phyloP scores from a whole-genome alignment of 257 asterid genomes.

The Jasminum sambac region DNA sequence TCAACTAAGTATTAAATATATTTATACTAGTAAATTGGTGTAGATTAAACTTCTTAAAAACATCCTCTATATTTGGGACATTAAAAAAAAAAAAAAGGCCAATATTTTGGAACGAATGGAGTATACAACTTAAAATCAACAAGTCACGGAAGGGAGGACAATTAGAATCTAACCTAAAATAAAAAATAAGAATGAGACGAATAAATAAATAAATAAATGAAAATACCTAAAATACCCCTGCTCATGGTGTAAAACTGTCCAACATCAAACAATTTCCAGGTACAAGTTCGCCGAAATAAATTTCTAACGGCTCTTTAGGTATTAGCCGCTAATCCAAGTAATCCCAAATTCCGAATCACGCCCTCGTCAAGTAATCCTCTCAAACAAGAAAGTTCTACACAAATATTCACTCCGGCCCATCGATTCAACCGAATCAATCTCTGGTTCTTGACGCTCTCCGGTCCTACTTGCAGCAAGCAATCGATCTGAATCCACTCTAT shows the following conservation, averaged over 20 bases:
- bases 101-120: no score
- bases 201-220: no score
- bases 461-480: background rate
- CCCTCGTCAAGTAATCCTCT: constrained; percentile 29
- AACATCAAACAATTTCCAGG: background rate
- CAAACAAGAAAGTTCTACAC: background rate
- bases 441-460: background rate
- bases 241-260: background rate
- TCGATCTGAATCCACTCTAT: constrained; percentile 22
- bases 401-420: constrained; percentile 29
- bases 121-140: no score
- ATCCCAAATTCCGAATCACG: constrained; percentile 22
- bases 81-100: no score
- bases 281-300: constrained; percentile 27
- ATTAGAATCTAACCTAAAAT: no score
- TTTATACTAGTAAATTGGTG: no score
- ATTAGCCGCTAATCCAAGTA: constrained; percentile 48
- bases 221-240: background rate
- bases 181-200: no score
- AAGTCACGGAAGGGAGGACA: no score
- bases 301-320: constrained; percentile 45
- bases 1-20: no score
- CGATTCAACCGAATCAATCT: background rate
- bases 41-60: no score
- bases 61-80: no score